phyloP scores from a whole-genome alignment of 345 rosid species.

The Barbarea vulgaris region DNA sequence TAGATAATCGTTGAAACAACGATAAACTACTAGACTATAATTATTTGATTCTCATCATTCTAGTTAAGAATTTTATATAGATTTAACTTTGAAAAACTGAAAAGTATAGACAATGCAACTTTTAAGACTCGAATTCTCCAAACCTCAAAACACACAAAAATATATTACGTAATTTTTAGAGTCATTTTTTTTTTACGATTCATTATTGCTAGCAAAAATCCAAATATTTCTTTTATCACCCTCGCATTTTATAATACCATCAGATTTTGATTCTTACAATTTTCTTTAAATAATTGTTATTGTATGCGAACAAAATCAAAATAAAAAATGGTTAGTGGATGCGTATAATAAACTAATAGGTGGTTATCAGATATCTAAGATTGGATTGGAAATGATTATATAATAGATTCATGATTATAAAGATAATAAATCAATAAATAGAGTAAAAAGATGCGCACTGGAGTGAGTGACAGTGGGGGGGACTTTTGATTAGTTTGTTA shows the following conservation, averaged over 20 bases:
- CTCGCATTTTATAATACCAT: no score
- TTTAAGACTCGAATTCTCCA: neutral
- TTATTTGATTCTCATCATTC: neutral
- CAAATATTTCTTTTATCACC: no score
- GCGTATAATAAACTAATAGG: conserved; percentile 3
- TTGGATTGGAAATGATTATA: conserved; percentile 1
- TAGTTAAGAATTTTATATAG: neutral
- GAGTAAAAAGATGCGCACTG: conserved; percentile 18
- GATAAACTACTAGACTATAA: neutral
- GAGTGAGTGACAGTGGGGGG: conserved; percentile 23
- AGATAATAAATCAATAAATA: neutral
- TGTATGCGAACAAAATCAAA: neutral
- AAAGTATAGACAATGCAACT: neutral
- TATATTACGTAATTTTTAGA: no score
- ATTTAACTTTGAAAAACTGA: neutral
- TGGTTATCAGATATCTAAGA: neutral
- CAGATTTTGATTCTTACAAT: neutral
- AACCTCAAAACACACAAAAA: no score
- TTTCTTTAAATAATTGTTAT: neutral
- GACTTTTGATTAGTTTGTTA: conserved; percentile 24
- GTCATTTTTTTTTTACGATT: no score
- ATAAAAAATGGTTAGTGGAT: neutral
- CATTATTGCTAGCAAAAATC: no score
- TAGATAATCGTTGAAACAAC: neutral
- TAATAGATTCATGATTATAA: conserved; percentile 13